phyloP scores from a whole-genome alignment of 75 land plant species.

The Cunninghamia lanceolata region DNA sequence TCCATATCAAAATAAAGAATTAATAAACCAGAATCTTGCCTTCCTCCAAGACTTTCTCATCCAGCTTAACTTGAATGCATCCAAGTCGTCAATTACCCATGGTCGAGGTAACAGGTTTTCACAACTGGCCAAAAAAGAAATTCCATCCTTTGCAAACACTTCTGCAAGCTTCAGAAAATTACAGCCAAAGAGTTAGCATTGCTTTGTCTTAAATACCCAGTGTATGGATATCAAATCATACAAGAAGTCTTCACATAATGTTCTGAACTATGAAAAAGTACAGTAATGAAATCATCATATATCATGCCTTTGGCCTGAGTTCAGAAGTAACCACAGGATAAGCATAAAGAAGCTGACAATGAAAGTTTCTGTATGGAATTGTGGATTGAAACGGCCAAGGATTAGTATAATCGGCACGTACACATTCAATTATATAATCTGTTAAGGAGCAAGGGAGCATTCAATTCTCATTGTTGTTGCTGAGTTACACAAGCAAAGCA shows the following conservation, averaged over 20 bases:
- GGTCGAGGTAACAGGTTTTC: constrained; percentile 86
- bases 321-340: background rate
- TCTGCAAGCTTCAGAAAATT: constrained; percentile 88
- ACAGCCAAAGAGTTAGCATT: constrained; percentile 7
- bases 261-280: background rate
- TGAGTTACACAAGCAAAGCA: background rate
- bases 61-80: constrained; percentile 85
- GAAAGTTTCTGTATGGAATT: background rate
- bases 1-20: constrained; percentile 5
- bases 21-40: constrained; percentile 36
- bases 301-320: constrained; percentile 2
- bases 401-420: background rate
- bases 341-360: background rate
- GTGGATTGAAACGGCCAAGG: background rate
- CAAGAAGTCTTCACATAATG: background rate
- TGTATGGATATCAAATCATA: background rate
- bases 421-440: background rate
- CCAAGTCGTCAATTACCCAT: constrained; percentile 98
- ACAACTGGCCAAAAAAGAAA: constrained; percentile 87
- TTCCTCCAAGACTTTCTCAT: constrained; percentile 84
- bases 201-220: background rate
- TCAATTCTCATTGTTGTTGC: background rate
- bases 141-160: constrained; percentile 77
- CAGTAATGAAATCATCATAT: background rate
- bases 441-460: background rate